Evolutionary conservation across 352 stramenopile genomes (phyloP).

Genomic region (Plasmopara halstedii): DNA sequence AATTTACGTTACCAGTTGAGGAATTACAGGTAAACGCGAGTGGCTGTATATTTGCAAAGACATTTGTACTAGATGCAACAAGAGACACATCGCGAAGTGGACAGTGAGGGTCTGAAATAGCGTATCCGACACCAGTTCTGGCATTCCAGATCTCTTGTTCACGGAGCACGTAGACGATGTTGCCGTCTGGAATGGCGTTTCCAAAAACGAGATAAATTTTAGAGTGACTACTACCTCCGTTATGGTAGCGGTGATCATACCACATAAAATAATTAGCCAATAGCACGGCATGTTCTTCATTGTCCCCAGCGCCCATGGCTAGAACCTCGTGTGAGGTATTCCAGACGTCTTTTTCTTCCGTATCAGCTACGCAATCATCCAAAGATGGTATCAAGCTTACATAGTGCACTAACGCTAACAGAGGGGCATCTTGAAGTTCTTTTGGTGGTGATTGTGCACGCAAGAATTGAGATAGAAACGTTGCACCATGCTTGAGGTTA

Average conservation of each 20-base stretch:
- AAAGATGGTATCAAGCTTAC: slow-evolving; percentile 90
- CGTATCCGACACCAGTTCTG: slow-evolving; percentile 72
- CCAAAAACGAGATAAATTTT: slow-evolving; percentile 86
- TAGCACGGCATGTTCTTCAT: slow-evolving; percentile 89
- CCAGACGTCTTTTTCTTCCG: slow-evolving; percentile 77
- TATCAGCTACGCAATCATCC: slow-evolving; percentile 85
- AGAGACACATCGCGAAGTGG: slow-evolving; percentile 81
- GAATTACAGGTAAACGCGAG: slow-evolving; percentile 1
- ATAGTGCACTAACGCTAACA: slow-evolving; percentile 67
- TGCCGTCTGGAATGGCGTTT: slow-evolving; percentile 69
- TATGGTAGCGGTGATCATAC: slow-evolving; percentile 45
- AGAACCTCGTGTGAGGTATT: slow-evolving; percentile 88
- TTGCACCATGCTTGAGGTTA: slow-evolving; percentile 53
- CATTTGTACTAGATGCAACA: slow-evolving; percentile 84
- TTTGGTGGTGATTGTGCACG: slow-evolving; percentile 60
- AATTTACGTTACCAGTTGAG: slow-evolving; percentile 44
- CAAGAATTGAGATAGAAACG: slow-evolving; percentile 71
- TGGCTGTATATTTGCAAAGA: slow-evolving; percentile 86
- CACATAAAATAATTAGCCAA: slow-evolving; percentile 88
- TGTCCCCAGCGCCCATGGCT: slow-evolving; percentile 80
- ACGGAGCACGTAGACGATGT: slow-evolving; percentile 83
- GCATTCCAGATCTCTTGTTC: slow-evolving; percentile 84
- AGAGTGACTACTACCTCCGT: slow-evolving; percentile 11
- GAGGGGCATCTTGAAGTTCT: slow-evolving; percentile 15
- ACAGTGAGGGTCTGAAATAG: slow-evolving; percentile 64